Conservation (phyloP, 306 rosid species). For the Glycyrrhiza uralensis region DNA sequence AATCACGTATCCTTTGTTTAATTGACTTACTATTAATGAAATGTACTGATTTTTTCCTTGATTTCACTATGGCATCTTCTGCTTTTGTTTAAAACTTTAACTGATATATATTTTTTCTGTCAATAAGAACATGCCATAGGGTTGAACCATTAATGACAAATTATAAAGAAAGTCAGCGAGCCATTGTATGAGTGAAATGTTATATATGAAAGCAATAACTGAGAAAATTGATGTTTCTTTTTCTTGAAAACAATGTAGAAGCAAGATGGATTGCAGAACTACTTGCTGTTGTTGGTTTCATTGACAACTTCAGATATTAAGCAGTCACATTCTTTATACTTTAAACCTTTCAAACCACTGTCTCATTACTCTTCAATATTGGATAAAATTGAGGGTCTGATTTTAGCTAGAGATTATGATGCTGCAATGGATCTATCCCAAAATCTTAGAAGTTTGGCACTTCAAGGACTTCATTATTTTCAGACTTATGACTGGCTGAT, state of each 20-base stretch:
- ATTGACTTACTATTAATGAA: conserved; percentile 2
- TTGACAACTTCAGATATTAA: conserved; percentile 73
- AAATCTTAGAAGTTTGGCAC: conserved; percentile 71
- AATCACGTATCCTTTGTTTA: conserved; percentile 66
- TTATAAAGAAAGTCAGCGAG: neutral
- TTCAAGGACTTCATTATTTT: conserved; percentile 86
- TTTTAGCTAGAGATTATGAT: conserved; percentile 57
- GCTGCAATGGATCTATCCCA: conserved; percentile 66
- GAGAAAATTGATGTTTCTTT: neutral
- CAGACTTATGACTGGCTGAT: conserved; percentile 93
- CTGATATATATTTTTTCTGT: neutral
- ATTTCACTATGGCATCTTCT: neutral
- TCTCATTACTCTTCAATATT: conserved; percentile 53
- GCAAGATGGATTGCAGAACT: neutral
- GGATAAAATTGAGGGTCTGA: conserved; percentile 65
- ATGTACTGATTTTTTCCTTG: conserved; percentile 17
- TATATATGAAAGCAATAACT: neutral
- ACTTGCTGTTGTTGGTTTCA: conserved; percentile 34
- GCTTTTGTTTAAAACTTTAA: neutral
- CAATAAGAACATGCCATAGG: neutral
- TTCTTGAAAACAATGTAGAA: conserved; percentile 1
- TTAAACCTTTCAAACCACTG: conserved; percentile 84
- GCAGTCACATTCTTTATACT: conserved; percentile 58
- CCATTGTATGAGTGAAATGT: conserved; percentile 12
- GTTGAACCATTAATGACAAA: neutral